Evolutionary conservation across 2,329 filamentous ascomycete species (phyloP).

Genomic region (Trichoderma gracile): DNA sequence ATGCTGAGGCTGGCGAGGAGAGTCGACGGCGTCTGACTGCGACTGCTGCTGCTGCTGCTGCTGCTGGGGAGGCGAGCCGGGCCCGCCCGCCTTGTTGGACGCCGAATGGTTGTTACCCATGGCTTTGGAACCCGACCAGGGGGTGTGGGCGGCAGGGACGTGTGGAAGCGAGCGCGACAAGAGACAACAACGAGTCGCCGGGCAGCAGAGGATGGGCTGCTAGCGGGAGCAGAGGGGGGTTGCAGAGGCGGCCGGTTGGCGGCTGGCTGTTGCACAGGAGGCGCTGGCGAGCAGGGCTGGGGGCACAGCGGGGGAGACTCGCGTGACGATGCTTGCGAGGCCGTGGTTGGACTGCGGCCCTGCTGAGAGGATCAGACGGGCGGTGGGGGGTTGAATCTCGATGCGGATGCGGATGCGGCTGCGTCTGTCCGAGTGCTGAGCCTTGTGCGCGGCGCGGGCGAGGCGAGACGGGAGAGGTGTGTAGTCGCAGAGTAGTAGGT

Average conservation of each 20-base stretch:
- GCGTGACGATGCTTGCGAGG: slow-evolving; percentile 18
- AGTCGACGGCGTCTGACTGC: slow-evolving; percentile 31
- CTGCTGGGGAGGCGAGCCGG: slow-evolving; percentile 30
- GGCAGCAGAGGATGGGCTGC: slow-evolving; percentile 6
- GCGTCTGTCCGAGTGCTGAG: background rate
- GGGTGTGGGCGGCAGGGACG: slow-evolving; percentile 10
- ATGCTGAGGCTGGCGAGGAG: slow-evolving; percentile 36
- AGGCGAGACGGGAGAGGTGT: no score
- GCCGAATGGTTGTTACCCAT: slow-evolving; percentile 46
- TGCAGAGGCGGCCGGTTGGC: slow-evolving; percentile 20
- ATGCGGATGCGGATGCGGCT: background rate
- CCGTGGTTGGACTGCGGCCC: slow-evolving; percentile 23
- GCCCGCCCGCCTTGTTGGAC: slow-evolving; percentile 41
- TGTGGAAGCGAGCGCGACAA: slow-evolving; percentile 15
- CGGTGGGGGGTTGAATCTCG: slow-evolving; percentile 20
- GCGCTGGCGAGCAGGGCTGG: slow-evolving; percentile 21
- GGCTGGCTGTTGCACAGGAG: slow-evolving; percentile 22
- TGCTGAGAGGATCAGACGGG: slow-evolving; percentile 19
- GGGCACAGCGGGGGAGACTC: slow-evolving; percentile 11
- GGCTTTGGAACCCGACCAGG: slow-evolving; percentile 25
- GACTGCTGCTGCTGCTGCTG: slow-evolving; percentile 17
- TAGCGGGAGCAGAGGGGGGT: slow-evolving; percentile 21
- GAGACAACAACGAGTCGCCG: slow-evolving; percentile 16
- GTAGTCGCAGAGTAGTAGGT: no score
- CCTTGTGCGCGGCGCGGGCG: no score